Conservation (phyloP, 2,329 filamentous ascomycete genomes). For the Colletotrichum kahawae region DNA sequence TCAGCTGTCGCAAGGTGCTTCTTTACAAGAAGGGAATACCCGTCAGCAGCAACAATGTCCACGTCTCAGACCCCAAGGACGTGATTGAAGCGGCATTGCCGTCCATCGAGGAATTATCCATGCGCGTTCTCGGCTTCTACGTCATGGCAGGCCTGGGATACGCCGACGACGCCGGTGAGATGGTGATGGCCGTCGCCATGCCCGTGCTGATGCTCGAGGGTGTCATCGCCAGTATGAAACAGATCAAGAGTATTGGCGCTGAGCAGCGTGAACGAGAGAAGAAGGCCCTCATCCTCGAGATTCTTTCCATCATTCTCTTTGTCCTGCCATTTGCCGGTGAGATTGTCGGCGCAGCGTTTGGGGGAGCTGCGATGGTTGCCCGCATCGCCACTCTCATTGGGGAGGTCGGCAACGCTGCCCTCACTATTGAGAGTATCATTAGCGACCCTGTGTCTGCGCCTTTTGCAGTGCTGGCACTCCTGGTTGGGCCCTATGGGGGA, state of each 20-base stretch:
- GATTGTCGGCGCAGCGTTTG: neutral
- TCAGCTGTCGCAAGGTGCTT: too few species aligned
- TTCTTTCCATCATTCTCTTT: neutral
- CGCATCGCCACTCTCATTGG: neutral
- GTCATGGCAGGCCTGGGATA: neutral
- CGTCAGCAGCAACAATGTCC: neutral
- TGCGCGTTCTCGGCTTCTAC: neutral
- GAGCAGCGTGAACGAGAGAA: neutral
- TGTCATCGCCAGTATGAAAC: neutral
- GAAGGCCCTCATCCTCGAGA: neutral
- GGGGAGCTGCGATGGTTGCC: neutral
- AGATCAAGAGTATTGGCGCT: neutral
- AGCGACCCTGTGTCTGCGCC: neutral
- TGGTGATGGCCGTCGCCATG: neutral
- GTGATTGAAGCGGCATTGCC: neutral
- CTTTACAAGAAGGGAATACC: neutral
- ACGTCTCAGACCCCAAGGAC: neutral
- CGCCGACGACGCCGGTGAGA: neutral
- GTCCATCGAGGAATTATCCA: neutral
- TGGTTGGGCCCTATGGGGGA: neutral
- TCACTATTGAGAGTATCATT: neutral
- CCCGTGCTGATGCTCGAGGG: neutral
- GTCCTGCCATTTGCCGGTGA: neutral
- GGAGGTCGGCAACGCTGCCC: neutral
- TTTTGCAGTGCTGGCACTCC: neutral